Conservation (phyloP, 495 filamentous ascomycete genomes). For the Staphylotrichum tortipilum region DNA sequence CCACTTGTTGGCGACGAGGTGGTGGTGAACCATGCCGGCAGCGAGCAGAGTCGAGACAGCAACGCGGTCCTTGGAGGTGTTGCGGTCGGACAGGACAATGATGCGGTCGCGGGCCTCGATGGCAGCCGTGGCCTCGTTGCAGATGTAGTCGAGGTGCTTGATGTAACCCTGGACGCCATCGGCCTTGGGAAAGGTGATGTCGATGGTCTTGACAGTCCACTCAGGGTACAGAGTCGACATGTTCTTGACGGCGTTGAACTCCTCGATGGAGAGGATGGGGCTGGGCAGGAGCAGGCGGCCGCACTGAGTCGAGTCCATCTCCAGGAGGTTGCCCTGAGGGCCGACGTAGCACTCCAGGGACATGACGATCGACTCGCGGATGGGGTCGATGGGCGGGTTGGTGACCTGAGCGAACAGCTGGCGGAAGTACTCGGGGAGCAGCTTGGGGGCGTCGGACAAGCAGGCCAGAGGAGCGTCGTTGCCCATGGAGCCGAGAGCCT, state of each 20-base stretch:
- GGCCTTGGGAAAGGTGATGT: slow-evolving; percentile 88
- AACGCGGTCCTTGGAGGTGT: slow-evolving; percentile 74
- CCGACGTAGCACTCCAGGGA: slow-evolving; percentile 96
- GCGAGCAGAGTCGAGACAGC: slow-evolving; percentile 83
- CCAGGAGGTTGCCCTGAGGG: slow-evolving; percentile 92
- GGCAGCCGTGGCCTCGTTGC: slow-evolving; percentile 73
- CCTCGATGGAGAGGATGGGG: slow-evolving; percentile 81
- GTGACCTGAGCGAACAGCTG: slow-evolving; percentile 99
- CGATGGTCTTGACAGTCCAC: slow-evolving; percentile 91
- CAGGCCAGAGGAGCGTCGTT: slow-evolving; percentile 96
- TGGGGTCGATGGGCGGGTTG: slow-evolving; percentile 97
- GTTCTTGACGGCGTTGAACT: slow-evolving; percentile 84
- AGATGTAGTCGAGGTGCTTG: slow-evolving; percentile 82
- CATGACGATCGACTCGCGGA: slow-evolving; percentile 98
- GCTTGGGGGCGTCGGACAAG: slow-evolving; percentile 77
- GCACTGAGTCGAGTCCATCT: slow-evolving; percentile 90
- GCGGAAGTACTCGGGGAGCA: slow-evolving; percentile 97
- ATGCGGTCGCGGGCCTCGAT: slow-evolving; percentile 80
- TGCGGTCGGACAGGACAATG: slow-evolving; percentile 85
- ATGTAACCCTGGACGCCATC: slow-evolving; percentile 83
- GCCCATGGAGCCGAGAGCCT: slow-evolving; percentile 98
- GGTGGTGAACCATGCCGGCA: slow-evolving; percentile 93
- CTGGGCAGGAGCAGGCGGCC: slow-evolving; percentile 79
- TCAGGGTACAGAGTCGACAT: slow-evolving; percentile 64
- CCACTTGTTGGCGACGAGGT: slow-evolving; percentile 95